Conservation (phyloP, 768 basidiomycete genomes). For the Trametes villosa region DNA sequence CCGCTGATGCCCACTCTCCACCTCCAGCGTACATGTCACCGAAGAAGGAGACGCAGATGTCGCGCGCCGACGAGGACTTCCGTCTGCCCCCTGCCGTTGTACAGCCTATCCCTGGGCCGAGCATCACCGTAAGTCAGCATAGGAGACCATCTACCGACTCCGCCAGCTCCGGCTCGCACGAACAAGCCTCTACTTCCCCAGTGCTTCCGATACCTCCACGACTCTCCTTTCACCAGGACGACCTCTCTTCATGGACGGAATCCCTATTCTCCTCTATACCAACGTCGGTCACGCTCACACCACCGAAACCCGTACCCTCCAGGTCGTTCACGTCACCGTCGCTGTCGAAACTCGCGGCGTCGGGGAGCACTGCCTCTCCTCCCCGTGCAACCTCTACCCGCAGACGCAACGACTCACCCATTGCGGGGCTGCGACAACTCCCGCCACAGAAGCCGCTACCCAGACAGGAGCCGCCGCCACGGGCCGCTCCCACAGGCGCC, state of each 20-base stretch:
- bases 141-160: constrained; percentile 8
- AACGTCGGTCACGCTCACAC: constrained; percentile 14
- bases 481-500: constrained; percentile 11
- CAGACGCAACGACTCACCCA: constrained; percentile 10
- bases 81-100: constrained; percentile 21
- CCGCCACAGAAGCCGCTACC: constrained; percentile 30
- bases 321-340: constrained; percentile 1
- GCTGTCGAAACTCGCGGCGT: background rate
- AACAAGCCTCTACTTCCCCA: constrained; percentile 4
- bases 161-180: constrained; percentile 7
- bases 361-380: background rate
- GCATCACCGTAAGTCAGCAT: background rate
- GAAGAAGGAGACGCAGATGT: constrained; percentile 18
- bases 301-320: constrained; percentile 13
- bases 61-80: constrained; percentile 22
- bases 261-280: constrained; percentile 59
- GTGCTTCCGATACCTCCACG: constrained; percentile 48
- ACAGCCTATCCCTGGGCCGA: background rate
- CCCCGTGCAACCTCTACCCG: constrained; percentile 8
- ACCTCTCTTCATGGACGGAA: constrained; percentile 58
- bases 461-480: constrained; percentile 16
- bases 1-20: constrained; percentile 38
- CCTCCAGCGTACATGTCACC: constrained; percentile 51
- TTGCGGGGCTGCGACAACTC: constrained; percentile 10
- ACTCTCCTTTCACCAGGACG: constrained; percentile 57